These are phyloP conservation scores for Beauveria rudraprayagi DNA, from an alignment of 2,329 filamentous ascomycete species.

Conservation along the genomic window DNA sequence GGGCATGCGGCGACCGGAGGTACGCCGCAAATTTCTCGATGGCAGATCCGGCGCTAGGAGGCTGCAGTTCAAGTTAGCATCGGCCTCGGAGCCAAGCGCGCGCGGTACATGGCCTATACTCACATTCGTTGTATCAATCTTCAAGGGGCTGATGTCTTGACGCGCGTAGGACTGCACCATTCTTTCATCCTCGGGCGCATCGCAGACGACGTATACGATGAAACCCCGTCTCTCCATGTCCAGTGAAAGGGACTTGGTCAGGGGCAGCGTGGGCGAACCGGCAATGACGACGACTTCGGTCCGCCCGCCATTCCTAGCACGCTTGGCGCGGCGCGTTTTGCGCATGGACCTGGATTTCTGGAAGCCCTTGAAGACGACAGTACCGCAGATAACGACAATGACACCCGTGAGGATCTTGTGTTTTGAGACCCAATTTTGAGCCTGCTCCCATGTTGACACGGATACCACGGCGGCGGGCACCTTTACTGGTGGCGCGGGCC, in stretches of 20 bases:
- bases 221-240: constrained; percentile 89
- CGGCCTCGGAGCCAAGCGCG: not conserved
- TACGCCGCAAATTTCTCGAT: constrained; percentile 65
- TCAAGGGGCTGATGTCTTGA: constrained; percentile 72
- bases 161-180: constrained; percentile 68
- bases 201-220: constrained; percentile 85
- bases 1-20: constrained; percentile 66
- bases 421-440: constrained; percentile 62
- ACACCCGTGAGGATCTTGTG: constrained; percentile 69
- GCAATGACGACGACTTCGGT: constrained; percentile 83
- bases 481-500: constrained; percentile 43
- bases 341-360: constrained; percentile 47
- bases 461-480: constrained; percentile 27
- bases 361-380: constrained; percentile 47
- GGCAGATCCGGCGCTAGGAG: constrained; percentile 57
- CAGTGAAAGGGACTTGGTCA: constrained; percentile 73
- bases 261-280: constrained; percentile 75
- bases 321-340: constrained; percentile 65
- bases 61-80: constrained; percentile 33
- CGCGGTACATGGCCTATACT: constrained; percentile 22
- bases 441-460: constrained; percentile 37
- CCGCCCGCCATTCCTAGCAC: constrained; percentile 74
- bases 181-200: constrained; percentile 75
- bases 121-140: constrained; percentile 75
- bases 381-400: constrained; percentile 62